A percentile compares a stretch with the other conserved stretches of the same genome.
These are phyloP conservation scores for Thelonectria olida DNA, from an alignment of 2,329 filamentous ascomycete genomes.

Conservation along the genomic window DNA sequence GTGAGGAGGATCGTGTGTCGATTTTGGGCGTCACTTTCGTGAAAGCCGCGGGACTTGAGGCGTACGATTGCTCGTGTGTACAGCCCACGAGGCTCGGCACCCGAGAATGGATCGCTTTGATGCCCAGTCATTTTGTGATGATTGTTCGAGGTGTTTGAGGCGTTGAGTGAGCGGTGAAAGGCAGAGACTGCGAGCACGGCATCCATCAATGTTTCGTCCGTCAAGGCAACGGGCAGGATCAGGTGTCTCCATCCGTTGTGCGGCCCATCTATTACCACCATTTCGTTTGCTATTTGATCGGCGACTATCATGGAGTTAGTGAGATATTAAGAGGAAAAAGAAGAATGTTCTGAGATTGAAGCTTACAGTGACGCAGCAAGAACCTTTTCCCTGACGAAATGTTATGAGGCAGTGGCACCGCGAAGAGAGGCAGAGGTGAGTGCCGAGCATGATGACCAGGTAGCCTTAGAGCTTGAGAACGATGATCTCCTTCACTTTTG, in stretches of 20 bases:
- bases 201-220: slow-evolving; percentile 16
- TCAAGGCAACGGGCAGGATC: slow-evolving; percentile 15
- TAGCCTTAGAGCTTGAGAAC: background rate
- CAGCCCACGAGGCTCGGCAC: background rate
- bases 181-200: slow-evolving; percentile 30
- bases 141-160: background rate
- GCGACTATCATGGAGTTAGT: slow-evolving; percentile 9
- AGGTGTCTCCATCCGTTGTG: slow-evolving; percentile 26
- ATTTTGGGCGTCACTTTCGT: slow-evolving; percentile 1
- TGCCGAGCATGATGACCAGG: background rate
- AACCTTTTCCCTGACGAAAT: background rate
- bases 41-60: slow-evolving; percentile 10
- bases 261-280: slow-evolving; percentile 22
- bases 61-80: slow-evolving; percentile 17
- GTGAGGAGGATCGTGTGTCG: slow-evolving; percentile 13
- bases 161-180: slow-evolving; percentile 27
- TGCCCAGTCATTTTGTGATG: background rate
- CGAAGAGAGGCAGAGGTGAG: background rate
- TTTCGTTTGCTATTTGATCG: slow-evolving; percentile 19
- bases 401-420: background rate
- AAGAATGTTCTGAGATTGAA: background rate
- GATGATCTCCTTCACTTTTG: no score
- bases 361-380: background rate
- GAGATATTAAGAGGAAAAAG: background rate
- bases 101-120: background rate